A percentile compares a stretch with the other conserved stretches of the same genome.
phyloP scores from a whole-genome alignment of 805 yeast genomes.

The Millerozyma miso region DNA sequence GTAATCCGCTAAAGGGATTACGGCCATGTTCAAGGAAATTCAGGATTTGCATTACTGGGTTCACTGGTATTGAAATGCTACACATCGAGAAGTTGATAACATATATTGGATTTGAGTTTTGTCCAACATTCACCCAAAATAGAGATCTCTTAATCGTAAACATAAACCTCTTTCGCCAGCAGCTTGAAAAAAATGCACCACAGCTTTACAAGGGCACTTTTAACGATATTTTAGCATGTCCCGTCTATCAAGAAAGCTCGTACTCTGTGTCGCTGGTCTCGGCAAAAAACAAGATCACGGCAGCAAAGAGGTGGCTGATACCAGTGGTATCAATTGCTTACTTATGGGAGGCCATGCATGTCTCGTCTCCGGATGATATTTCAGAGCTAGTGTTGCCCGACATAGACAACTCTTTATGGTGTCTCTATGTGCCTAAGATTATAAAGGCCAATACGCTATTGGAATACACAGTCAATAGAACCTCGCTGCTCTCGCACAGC shows the following conservation, averaged over 20 bases:
- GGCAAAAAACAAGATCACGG: constrained; percentile 50
- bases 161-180: constrained; percentile 39
- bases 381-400: constrained; percentile 30
- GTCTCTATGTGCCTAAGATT: constrained; percentile 47
- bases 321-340: constrained; percentile 57
- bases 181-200: constrained; percentile 38
- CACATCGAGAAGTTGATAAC: constrained; percentile 64
- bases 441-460: background rate
- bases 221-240: constrained; percentile 31
- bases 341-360: constrained; percentile 47
- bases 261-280: constrained; percentile 36
- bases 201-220: constrained; percentile 34
- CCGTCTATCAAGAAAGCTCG: constrained; percentile 28
- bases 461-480: background rate
- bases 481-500: background rate
- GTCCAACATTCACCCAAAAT: constrained; percentile 44
- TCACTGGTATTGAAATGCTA: constrained; percentile 68
- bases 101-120: constrained; percentile 48
- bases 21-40: constrained; percentile 18
- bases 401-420: constrained; percentile 48
- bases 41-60: constrained; percentile 62
- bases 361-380: constrained; percentile 16
- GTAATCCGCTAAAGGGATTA: constrained; percentile 44
- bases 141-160: constrained; percentile 59
- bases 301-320: constrained; percentile 53